These are phyloP conservation scores for Parmales sp. DNA, from an alignment of 108 stramenopile genomes.

Conservation along the genomic window DNA sequence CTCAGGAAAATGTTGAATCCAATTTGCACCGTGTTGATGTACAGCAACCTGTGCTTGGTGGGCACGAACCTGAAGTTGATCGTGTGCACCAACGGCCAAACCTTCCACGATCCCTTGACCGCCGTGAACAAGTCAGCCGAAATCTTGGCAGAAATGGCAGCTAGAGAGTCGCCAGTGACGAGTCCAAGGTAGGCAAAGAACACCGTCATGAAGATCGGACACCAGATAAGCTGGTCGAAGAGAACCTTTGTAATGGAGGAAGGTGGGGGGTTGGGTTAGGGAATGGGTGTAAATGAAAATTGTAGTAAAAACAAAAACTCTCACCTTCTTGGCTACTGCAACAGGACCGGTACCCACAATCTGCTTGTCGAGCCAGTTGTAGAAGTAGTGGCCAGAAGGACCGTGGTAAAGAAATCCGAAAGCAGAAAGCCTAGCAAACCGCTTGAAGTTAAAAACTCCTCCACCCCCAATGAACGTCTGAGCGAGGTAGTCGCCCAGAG, in stretches of 20 bases:
- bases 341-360: constrained; percentile 61
- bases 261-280: not conserved
- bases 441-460: constrained; percentile 82
- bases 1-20: constrained; percentile 97
- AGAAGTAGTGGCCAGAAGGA: constrained; percentile 95
- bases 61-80: constrained; percentile 95
- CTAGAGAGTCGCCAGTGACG: constrained; percentile 74
- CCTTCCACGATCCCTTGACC: constrained; percentile 93
- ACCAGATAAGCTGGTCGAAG: constrained; percentile 89
- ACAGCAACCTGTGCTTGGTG: constrained; percentile 86
- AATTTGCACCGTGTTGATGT: constrained; percentile 94
- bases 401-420: constrained; percentile 96
- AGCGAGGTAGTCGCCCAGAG: constrained; percentile 86
- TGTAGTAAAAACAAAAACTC: not conserved
- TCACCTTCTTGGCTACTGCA: not conserved
- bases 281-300: not conserved
- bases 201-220: constrained; percentile 90
- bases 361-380: constrained; percentile 87
- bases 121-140: constrained; percentile 82
- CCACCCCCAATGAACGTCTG: constrained; percentile 90
- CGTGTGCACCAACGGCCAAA: constrained; percentile 91
- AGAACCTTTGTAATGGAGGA: constrained; percentile 75
- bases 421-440: constrained; percentile 79
- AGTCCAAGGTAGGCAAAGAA: constrained; percentile 96
- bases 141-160: constrained; percentile 77